Base-by-base conservation (phyloP, 2,329 filamentous ascomycete genomes). In the Ascochyta koolunga region DNA sequence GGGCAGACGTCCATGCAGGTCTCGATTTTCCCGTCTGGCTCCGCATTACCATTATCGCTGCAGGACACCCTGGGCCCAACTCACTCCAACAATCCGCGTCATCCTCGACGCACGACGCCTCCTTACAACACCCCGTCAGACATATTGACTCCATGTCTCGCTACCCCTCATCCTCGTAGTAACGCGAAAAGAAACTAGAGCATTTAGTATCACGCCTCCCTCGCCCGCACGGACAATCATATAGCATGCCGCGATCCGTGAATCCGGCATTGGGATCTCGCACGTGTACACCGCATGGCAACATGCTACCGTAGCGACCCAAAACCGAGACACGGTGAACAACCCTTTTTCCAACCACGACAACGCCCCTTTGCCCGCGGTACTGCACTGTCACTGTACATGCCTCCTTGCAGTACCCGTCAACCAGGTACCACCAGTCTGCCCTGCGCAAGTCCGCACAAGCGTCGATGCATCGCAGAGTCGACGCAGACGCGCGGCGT, bases 221-320 rank as follows among this genome's bases (percentile, higher is more conserved):
- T 29, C 16, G 39, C 24, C 15, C 16, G 33, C 44, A 54, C 2
- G 21, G 50, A 39, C 25, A 38, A 43, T 48, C 27, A 25, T 44
- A 47, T 48, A 45, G 21, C 21, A 40, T 5, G 13, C 31, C 43
- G 19, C 38, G 25, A 48, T 43, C 50, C 50, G 44, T 24, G 13
- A 5, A 8, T 11, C 33, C 32, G 43, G 50, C 38, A 43, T 32
- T 25, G 43, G 43, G 37, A 36, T 16, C 29, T 27, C 38, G 33
- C 50, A 54, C 50, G 50, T 54, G 49, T 42, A 16, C 37, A 9
- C 27, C 50, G 50, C 50, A 27, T 54, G 39, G 44, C 40, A 5
- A 24, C 21, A 48, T 49, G 21, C 44, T 35, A 49, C 50, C 32
- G 22, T 29, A 27, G 9, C 45, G n/a, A 33, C 22, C n/a, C n/a